Base-by-base conservation (phyloP, 768 basidiomycete genomes). In the Pholiota microspora region DNA sequence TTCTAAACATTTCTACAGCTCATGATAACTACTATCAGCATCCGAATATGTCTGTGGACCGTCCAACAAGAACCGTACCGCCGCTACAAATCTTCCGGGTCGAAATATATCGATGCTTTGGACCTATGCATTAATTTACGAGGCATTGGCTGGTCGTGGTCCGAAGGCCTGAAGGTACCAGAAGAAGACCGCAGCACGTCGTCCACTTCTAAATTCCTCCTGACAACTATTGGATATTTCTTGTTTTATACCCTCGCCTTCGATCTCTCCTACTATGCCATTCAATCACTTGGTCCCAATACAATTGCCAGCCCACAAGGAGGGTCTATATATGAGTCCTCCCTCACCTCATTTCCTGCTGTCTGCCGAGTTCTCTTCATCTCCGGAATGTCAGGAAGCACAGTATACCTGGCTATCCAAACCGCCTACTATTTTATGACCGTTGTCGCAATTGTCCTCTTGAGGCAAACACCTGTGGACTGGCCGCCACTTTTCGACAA, bases 401-500 rank as follows among this genome's bases (percentile, higher is more conserved):
- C 68, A 29, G 64, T 84, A 48, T 80, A 82, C 64, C 45, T 69
- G 32, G 62, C 73, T 53, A 71, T 89, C 47, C 71, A 82, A 46
- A 50, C 65, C 6, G 61, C 66, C 6, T 80, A 84, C 59, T 64
- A 77, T 32, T 6, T 77, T 27, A 40, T 67, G 44, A 74, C 82
- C 2, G 28, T 82, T 12, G 35, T 81, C 34, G 78, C 74, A 28
- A 67, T 82, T 27, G 45, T 73, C 32, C 47, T 84, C 25, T 74
- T 86, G 44, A 61, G 64, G 23, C 83, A 86, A 63, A 58, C 71
- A 44, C 77, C 78, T 0, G 70, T 69, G 0, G 73, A 81, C 47
- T 88, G 85, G 85, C 88, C 87, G 0, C 86, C 84, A 1, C 55
- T 83, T 21, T 86, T 87, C 65, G 70, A 80, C 51, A 48, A 68